A percentile compares a stretch with the other conserved stretches of the same genome.
Evolutionary conservation across 257 asterid genomes (phyloP).

Genomic region (Eustoma russellianum): DNA sequence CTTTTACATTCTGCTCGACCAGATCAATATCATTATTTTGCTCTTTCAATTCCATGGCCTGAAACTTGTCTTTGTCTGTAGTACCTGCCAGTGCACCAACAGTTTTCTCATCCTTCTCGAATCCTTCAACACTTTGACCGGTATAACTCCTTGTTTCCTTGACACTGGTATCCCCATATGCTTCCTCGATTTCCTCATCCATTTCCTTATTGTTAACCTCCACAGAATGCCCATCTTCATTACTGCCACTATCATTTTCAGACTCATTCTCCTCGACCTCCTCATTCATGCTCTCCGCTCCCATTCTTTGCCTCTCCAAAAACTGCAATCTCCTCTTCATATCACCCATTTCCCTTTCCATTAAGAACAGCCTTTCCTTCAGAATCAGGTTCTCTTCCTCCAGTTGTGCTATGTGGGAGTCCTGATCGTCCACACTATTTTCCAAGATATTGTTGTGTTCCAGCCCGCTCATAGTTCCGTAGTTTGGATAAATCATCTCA

Average conservation of each 20-base stretch:
- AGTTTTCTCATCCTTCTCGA: constrained; percentile 4
- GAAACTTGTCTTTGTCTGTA: constrained; percentile 6
- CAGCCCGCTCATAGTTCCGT: constrained; percentile 22
- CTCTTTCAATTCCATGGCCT: constrained; percentile 6
- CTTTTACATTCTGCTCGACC: not conserved
- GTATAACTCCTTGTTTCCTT: constrained; percentile 4
- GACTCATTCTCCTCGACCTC: constrained; percentile 58
- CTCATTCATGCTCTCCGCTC: constrained; percentile 36
- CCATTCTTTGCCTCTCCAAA: constrained; percentile 41
- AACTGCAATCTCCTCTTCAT: constrained; percentile 59
- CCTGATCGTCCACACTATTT: constrained; percentile 79
- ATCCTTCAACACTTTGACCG: constrained; percentile 7
- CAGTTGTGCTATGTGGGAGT: constrained; percentile 60
- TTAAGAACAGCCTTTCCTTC: constrained; percentile 73
- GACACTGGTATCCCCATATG: constrained; percentile 13
- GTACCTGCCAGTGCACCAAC: constrained; percentile 9
- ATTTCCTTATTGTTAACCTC: constrained; percentile 45
- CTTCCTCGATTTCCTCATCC: constrained; percentile 27
- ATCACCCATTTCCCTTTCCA: constrained; percentile 67
- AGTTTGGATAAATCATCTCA: constrained; percentile 67
- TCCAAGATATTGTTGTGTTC: constrained; percentile 56
- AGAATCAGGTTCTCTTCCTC: constrained; percentile 71
- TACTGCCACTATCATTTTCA: constrained; percentile 57
- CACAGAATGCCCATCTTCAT: constrained; percentile 30
- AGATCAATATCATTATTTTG: not conserved